Conservation (phyloP, 345 rosid genomes). For the Eutrema yunnanense region DNA sequence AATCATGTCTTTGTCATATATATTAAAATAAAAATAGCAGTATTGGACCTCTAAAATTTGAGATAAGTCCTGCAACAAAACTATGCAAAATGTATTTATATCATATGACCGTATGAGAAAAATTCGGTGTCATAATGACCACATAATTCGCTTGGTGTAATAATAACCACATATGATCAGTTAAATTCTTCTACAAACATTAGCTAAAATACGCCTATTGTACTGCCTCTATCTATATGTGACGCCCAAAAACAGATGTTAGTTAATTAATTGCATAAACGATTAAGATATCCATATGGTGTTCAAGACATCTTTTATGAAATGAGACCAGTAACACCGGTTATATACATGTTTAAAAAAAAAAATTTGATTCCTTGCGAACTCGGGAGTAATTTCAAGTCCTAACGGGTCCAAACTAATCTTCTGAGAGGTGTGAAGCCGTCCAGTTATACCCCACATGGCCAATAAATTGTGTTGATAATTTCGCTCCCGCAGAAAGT, state of each 20-base stretch:
- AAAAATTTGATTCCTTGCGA: too few species aligned
- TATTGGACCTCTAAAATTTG: background rate
- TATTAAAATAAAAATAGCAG: background rate
- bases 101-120: background rate
- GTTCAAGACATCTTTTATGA: background rate
- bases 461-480: too few species aligned
- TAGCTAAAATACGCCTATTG: too few species aligned
- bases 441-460: too few species aligned
- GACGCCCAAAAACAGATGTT: background rate
- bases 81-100: background rate
- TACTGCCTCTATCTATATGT: background rate
- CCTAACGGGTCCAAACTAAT: too few species aligned
- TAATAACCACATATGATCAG: background rate
- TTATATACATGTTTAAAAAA: too few species aligned
- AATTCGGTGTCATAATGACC: background rate
- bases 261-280: background rate
- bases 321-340: background rate
- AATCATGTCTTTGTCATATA: background rate
- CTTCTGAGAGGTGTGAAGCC: too few species aligned
- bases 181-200: too few species aligned
- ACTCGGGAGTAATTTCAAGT: too few species aligned
- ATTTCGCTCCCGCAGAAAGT: too few species aligned
- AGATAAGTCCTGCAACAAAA: background rate
- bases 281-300: background rate
- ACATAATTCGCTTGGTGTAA: background rate